A percentile compares a stretch with the other conserved stretches of the same genome.
Conservation (phyloP, 176 grass and related monocot genomes). For the Hyparrhenia diplandra region DNA sequence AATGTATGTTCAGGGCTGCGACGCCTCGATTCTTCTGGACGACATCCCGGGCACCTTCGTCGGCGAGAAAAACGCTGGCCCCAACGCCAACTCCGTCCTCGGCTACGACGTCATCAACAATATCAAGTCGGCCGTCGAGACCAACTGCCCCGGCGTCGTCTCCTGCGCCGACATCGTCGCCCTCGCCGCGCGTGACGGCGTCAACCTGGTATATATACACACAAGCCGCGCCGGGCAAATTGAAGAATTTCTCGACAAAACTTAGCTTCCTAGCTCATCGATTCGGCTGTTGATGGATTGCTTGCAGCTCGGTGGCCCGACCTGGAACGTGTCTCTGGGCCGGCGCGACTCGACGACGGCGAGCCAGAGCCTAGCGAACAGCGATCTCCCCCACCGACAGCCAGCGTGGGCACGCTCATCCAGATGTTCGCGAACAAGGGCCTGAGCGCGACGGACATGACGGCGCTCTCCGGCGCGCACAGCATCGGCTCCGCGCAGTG, state of each 20-base stretch:
- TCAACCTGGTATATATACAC: conserved; percentile 28
- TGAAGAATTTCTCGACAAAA: no score
- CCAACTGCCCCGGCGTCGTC: conserved; percentile 52
- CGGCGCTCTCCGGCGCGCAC: conserved; percentile 60
- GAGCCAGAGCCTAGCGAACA: neutral
- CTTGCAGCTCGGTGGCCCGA: neutral
- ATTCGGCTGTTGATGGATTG: no score
- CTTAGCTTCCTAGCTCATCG: no score
- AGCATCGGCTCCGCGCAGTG: conserved; percentile 47
- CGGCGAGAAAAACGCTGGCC: neutral
- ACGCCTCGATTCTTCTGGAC: neutral
- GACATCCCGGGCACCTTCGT: neutral
- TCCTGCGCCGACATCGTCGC: conserved; percentile 85
- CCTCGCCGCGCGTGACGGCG: conserved; percentile 66
- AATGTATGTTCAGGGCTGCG: no score
- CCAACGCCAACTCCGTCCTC: neutral
- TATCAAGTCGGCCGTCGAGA: neutral
- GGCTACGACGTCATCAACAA: neutral
- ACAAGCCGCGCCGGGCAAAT: no score
- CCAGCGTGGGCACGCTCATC: neutral
- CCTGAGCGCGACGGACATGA: conserved; percentile 35
- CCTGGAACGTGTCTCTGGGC: neutral
- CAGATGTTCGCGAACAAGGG: neutral
- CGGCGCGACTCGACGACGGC: neutral
- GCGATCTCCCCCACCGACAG: neutral